These are phyloP conservation scores for Spathaspora sp. DNA, from an alignment of 805 yeast genomes.

Conservation along the genomic window DNA sequence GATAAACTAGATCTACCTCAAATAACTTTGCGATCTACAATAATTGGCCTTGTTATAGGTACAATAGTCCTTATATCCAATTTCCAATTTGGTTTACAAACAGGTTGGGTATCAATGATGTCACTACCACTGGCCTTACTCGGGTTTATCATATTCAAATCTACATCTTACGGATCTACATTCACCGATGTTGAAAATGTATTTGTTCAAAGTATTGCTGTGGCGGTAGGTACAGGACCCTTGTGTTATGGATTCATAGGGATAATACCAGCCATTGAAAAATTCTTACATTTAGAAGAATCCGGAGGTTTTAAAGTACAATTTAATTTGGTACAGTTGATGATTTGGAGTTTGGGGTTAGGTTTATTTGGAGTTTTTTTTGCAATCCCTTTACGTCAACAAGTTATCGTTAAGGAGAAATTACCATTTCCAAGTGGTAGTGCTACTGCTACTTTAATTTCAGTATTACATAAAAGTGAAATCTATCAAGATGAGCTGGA, in stretches of 20 bases:
- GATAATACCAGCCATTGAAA: constrained; percentile 92
- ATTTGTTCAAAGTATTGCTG: constrained; percentile 86
- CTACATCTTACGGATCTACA: constrained; percentile 42
- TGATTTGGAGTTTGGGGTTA: constrained; percentile 81
- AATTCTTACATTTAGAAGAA: constrained; percentile 75
- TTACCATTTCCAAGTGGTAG: constrained; percentile 92
- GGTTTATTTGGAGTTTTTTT: constrained; percentile 95
- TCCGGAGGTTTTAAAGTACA: constrained; percentile 51
- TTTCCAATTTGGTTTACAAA: constrained; percentile 94
- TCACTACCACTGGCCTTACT: constrained; percentile 88
- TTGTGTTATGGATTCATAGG: constrained; percentile 94
- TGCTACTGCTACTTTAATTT: constrained; percentile 91
- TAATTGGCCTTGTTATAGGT: constrained; percentile 82
- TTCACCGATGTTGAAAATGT: constrained; percentile 91
- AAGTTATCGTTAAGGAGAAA: constrained; percentile 83
- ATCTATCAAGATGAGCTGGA: constrained; percentile 33
- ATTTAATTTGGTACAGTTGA: constrained; percentile 47
- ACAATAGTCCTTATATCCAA: constrained; percentile 82
- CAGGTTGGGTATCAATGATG: constrained; percentile 99
- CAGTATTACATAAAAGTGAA: constrained; percentile 76
- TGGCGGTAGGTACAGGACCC: constrained; percentile 97
- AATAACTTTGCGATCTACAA: constrained; percentile 67
- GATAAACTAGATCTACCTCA: constrained; percentile 57
- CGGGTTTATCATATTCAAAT: constrained; percentile 78
- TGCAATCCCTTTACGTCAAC: constrained; percentile 83